These are phyloP conservation scores for Saturnispora saitoi DNA, from an alignment of 805 yeast species.

Conservation along the genomic window DNA sequence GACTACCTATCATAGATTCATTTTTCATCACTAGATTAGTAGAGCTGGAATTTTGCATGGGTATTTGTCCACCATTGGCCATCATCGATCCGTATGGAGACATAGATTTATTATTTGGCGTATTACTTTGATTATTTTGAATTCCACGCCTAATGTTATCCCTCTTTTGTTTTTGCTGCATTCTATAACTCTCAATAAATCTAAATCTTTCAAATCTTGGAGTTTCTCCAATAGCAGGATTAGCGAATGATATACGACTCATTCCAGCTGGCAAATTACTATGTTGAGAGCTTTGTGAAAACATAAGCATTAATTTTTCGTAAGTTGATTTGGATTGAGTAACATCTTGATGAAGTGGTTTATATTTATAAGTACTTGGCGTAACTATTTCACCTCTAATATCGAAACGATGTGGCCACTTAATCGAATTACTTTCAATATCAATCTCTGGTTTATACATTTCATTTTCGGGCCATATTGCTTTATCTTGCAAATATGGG, in stretches of 20 bases:
- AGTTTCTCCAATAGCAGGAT: constrained; percentile 8
- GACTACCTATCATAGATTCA: constrained; percentile 24
- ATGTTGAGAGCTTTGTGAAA: constrained; percentile 42
- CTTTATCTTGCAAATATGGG: constrained; percentile 46
- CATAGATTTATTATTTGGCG: background rate
- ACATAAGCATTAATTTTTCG: constrained; percentile 79
- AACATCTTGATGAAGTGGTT: constrained; percentile 52
- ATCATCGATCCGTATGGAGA: background rate
- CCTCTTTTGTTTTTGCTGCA: constrained; percentile 8
- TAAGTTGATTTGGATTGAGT: constrained; percentile 77
- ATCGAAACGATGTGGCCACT: constrained; percentile 35
- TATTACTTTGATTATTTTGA: constrained; percentile 5
- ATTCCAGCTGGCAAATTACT: constrained; percentile 25
- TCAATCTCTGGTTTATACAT: constrained; percentile 35
- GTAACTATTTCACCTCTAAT: constrained; percentile 23
- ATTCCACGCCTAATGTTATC: constrained; percentile 8
- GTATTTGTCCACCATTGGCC: background rate
- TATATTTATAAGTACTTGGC: constrained; percentile 22
- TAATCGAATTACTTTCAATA: constrained; percentile 22
- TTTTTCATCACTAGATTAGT: background rate
- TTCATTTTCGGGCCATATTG: constrained; percentile 36
- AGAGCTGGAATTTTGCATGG: background rate
- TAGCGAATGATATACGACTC: constrained; percentile 27
- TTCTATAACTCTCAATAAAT: constrained; percentile 77
- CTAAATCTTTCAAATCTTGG: constrained; percentile 64